Evolutionary conservation across 73 alveolate genomes (phyloP).

Genomic region (Paramecium pentaurelia): DNA sequence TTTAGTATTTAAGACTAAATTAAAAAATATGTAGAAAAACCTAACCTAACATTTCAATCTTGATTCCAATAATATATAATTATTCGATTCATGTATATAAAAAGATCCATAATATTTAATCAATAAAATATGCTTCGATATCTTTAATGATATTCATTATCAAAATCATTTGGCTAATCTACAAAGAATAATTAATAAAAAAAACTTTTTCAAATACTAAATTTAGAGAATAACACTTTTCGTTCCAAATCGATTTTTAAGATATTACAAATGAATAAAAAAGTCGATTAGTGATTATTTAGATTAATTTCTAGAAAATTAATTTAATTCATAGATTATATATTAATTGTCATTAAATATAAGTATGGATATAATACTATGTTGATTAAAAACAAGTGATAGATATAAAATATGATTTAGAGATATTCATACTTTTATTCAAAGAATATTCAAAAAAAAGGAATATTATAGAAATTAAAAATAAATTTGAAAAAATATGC

Average conservation of each 20-base stretch:
- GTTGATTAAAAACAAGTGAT: neutral
- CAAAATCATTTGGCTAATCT: neutral
- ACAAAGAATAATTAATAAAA: neutral
- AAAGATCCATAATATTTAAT: neutral
- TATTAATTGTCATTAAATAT: neutral
- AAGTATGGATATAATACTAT: neutral
- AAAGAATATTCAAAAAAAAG: neutral
- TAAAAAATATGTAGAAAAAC: neutral
- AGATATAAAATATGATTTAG: neutral
- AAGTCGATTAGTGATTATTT: neutral
- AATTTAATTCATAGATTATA: neutral
- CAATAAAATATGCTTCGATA: too few relatives aligned
- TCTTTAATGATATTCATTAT: neutral
- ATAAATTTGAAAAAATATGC: neutral
- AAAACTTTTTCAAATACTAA: neutral
- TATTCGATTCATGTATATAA: neutral
- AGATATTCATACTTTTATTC: neutral
- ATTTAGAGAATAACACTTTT: neutral
- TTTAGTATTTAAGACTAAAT: neutral
- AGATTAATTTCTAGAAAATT: neutral
- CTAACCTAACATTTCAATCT: neutral
- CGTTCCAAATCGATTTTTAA: neutral
- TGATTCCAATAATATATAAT: too few relatives aligned
- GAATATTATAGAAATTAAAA: neutral
- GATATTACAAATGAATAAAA: neutral